These are phyloP conservation scores for Verticillium isaacii DNA, from an alignment of 2,329 filamentous ascomycete genomes.

Conservation along the genomic window DNA sequence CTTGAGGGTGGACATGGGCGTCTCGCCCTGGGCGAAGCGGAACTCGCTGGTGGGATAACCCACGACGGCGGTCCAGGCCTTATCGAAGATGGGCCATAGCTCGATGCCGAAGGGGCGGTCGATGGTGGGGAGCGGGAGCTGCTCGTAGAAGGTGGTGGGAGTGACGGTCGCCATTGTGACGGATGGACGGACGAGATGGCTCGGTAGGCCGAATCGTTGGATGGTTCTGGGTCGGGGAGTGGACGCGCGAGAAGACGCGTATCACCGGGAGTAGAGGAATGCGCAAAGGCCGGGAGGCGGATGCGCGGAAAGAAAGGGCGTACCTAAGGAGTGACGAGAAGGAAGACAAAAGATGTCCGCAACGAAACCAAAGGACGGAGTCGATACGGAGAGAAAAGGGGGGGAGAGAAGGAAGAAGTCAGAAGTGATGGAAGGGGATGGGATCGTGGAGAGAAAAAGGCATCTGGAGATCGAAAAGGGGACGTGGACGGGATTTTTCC, in stretches of 20 bases:
- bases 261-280: neutral
- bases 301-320: constrained; percentile 10
- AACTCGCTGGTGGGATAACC: constrained; percentile 88
- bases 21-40: constrained; percentile 73
- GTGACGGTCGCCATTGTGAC: constrained; percentile 27
- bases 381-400: constrained; percentile 14
- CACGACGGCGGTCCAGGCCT: constrained; percentile 68
- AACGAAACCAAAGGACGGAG: constrained; percentile 14
- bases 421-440: constrained; percentile 11
- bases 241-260: neutral
- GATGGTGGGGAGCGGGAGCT: constrained; percentile 69
- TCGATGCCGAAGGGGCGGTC: constrained; percentile 88
- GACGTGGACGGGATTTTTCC: constrained; percentile 12
- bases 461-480: constrained; percentile 13
- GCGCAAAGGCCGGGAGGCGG: neutral
- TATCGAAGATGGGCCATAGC: constrained; percentile 92
- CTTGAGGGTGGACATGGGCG: constrained; percentile 85
- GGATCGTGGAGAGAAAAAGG: constrained; percentile 7
- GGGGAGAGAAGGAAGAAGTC: constrained; percentile 5
- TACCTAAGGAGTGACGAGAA: constrained; percentile 37
- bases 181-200: neutral
- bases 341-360: constrained; percentile 24
- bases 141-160: constrained; percentile 44
- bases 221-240: neutral
- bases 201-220: neutral